Evolutionary conservation across 106 monocot species (phyloP).

Genomic region (Xerophyta viscosa): DNA sequence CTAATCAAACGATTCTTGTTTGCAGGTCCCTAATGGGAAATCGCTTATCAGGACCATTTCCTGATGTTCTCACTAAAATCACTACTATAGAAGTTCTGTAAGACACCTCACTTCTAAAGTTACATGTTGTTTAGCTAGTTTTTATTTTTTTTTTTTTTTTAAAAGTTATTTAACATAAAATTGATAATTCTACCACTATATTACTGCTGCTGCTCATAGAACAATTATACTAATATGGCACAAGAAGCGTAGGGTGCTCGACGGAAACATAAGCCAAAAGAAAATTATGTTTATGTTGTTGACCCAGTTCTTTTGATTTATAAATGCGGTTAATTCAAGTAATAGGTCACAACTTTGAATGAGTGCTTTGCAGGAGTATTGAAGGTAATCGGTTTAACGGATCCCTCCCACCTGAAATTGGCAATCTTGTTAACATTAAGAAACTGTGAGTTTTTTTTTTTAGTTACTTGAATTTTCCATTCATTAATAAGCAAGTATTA

Average conservation of each 20-base stretch:
- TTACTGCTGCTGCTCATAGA: too few relatives aligned
- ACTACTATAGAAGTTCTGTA: constrained; percentile 54
- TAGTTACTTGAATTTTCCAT: too few relatives aligned
- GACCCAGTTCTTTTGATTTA: not conserved
- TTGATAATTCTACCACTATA: too few relatives aligned
- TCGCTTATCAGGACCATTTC: constrained; percentile 63
- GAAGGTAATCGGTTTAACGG: constrained; percentile 63
- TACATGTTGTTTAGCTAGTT: too few relatives aligned
- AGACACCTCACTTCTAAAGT: too few relatives aligned
- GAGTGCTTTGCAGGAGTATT: constrained; percentile 46
- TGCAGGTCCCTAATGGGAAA: constrained; percentile 58
- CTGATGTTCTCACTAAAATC: constrained; percentile 44
- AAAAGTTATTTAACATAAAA: too few relatives aligned
- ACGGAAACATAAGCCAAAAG: too few relatives aligned
- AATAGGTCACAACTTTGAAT: too few relatives aligned
- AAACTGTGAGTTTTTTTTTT: constrained; percentile 41
- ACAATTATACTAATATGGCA: too few relatives aligned
- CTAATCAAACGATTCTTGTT: too few relatives aligned
- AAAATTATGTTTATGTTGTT: not conserved
- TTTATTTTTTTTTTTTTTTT: not conserved
- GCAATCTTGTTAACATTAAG: constrained; percentile 37
- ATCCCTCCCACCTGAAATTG: constrained; percentile 32
- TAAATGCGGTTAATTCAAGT: not conserved
- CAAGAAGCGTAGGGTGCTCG: too few relatives aligned
- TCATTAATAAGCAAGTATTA: too few relatives aligned